Conservation (phyloP, 2,329 filamentous ascomycete genomes). For the Pochonia chlamydosporia region DNA sequence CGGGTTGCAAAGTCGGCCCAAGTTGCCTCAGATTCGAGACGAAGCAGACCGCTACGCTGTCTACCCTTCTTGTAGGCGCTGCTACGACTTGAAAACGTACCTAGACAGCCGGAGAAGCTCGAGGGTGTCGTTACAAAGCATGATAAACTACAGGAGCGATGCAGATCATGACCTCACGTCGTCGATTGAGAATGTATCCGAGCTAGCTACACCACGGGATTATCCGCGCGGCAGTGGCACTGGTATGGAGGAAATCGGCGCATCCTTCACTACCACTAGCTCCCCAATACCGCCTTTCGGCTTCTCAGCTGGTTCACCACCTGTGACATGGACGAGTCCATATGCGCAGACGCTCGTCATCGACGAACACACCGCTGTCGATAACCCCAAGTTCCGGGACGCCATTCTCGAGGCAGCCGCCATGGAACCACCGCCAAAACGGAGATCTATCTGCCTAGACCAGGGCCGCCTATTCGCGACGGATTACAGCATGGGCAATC, state of each 20-base stretch:
- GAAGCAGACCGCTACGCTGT: conserved; percentile 33
- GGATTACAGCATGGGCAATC: not conserved
- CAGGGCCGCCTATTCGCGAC: conserved; percentile 4
- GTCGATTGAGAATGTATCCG: conserved; percentile 31
- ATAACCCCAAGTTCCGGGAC: not conserved
- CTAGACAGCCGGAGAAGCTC: conserved; percentile 36
- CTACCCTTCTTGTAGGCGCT: conserved; percentile 34
- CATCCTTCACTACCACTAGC: conserved; percentile 24
- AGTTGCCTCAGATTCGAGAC: conserved; percentile 34
- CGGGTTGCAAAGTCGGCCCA: conserved; percentile 30
- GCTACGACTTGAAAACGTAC: conserved; percentile 35
- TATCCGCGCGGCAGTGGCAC: conserved; percentile 22
- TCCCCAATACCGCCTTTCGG: conserved; percentile 17
- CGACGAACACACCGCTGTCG: conserved; percentile 19
- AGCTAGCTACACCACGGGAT: conserved; percentile 36
- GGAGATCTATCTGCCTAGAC: conserved; percentile 12
- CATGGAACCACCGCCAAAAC: not conserved
- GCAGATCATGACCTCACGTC: conserved; percentile 33
- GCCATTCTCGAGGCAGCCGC: not conserved
- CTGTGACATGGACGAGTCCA: conserved; percentile 26
- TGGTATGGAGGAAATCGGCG: conserved; percentile 28
- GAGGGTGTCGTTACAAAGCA: conserved; percentile 34
- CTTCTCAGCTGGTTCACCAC: conserved; percentile 24
- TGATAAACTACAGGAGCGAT: conserved; percentile 31
- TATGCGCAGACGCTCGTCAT: conserved; percentile 30